Percentiles rank a stretch among this genome's conserved stretches.
phyloP scores from a whole-genome alignment of 129 eudicot species.

The Silybum marianum region DNA sequence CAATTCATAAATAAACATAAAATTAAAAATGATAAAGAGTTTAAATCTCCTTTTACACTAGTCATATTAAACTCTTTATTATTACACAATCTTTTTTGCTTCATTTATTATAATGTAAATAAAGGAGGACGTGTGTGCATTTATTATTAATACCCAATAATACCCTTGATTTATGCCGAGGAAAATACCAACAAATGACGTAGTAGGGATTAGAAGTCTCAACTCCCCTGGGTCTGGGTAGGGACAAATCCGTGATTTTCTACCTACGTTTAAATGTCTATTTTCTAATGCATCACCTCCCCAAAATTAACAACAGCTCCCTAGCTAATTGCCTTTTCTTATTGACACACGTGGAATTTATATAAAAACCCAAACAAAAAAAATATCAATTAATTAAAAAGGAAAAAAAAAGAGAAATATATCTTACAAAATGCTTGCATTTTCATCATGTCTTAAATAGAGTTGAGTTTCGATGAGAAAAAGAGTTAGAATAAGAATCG shows the following conservation, averaged over 20 bases:
- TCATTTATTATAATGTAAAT: too few species aligned
- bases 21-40: too few species aligned
- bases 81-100: too few species aligned
- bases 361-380: background rate
- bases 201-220: slow-evolving; percentile 17
- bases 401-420: too few species aligned
- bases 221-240: slow-evolving; percentile 26
- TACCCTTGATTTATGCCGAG: background rate
- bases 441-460: too few species aligned
- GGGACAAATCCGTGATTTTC: slow-evolving; percentile 33
- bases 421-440: too few species aligned
- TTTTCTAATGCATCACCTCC: slow-evolving; percentile 18
- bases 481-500: too few species aligned
- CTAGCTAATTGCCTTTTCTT: slow-evolving; percentile 4
- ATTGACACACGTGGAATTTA: slow-evolving; percentile 5
- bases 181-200: slow-evolving; percentile 1
- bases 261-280: slow-evolving; percentile 21
- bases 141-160: background rate
- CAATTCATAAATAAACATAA: too few species aligned
- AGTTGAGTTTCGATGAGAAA: too few species aligned
- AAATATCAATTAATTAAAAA: background rate
- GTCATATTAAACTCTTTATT: too few species aligned
- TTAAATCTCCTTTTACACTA: too few species aligned
- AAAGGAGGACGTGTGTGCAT: background rate
- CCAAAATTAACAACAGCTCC: slow-evolving; percentile 27